phyloP scores from a whole-genome alignment of 1,284 basidiomycete species.

The Cryptococcus neoformans region DNA sequence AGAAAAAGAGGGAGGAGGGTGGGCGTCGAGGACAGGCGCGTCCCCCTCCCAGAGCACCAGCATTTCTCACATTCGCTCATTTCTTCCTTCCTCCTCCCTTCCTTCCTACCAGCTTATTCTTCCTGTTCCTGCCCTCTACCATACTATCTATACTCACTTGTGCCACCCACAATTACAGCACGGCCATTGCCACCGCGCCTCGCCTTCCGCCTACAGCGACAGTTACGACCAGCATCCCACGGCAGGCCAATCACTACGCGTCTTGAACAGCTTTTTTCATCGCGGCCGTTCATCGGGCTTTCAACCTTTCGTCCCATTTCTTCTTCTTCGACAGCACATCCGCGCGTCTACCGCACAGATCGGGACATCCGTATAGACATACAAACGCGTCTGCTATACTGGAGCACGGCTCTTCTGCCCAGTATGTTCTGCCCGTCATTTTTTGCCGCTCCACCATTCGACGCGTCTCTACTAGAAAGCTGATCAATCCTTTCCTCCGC shows the following conservation, averaged over 20 bases:
- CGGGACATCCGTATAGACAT: too few relatives aligned
- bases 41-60: not conserved
- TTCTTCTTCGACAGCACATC: too few relatives aligned
- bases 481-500: not conserved
- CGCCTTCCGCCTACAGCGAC: too few relatives aligned
- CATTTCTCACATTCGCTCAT: not conserved
- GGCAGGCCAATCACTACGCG: too few relatives aligned
- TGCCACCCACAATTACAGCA: not conserved
- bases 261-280: too few relatives aligned
- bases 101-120: not conserved
- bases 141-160: not conserved
- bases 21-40: constrained; percentile 12
- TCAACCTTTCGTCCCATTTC: too few relatives aligned
- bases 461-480: not conserved
- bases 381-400: too few relatives aligned
- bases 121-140: not conserved
- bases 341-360: too few relatives aligned
- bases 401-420: too few relatives aligned
- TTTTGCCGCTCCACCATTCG: not conserved
- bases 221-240: too few relatives aligned
- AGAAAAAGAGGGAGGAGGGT: constrained; percentile 57
- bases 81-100: not conserved
- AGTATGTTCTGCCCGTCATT: not conserved
- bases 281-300: too few relatives aligned
- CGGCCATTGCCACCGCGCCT: too few relatives aligned